These are phyloP conservation scores for Auriscalpium vulgare DNA, from an alignment of 768 basidiomycete species.

Conservation along the genomic window DNA sequence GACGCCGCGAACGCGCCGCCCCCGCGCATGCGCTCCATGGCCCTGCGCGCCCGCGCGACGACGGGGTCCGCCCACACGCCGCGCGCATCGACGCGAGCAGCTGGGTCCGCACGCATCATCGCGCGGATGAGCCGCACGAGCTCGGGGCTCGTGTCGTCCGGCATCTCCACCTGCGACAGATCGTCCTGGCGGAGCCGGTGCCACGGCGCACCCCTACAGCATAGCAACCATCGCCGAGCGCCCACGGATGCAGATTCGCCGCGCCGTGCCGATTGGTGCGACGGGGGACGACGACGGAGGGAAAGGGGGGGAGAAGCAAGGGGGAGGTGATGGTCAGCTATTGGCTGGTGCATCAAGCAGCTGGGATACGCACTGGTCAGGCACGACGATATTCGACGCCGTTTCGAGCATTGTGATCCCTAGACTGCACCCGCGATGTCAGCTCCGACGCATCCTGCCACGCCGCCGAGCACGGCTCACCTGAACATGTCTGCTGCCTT, in stretches of 20 bases:
- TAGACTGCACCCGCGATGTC: conserved; percentile 45
- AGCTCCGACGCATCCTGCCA: not conserved
- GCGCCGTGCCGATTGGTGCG: no score
- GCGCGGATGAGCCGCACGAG: conserved; percentile 59
- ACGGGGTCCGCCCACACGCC: conserved; percentile 55
- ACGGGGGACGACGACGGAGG: not conserved
- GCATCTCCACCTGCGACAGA: conserved; percentile 74
- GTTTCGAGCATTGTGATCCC: conserved; percentile 96
- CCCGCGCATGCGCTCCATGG: conserved; percentile 49
- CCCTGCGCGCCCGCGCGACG: conserved; percentile 50
- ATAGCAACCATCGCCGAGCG: not conserved
- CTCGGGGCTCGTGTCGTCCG: conserved; percentile 45
- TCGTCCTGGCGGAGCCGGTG: conserved; percentile 87
- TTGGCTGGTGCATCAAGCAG: no score
- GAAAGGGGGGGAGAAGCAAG: conserved; percentile 9
- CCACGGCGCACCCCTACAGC: conserved; percentile 82
- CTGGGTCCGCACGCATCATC: conserved; percentile 75
- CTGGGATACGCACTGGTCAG: conserved; percentile 72
- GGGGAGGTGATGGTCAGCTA: not conserved
- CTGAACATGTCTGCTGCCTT: conserved; percentile 96
- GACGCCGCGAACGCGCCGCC: conserved; percentile 47
- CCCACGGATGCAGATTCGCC: no score
- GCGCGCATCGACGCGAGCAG: conserved; percentile 45
- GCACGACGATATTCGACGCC: conserved; percentile 92
- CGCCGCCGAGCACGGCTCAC: conserved; percentile 28